Conservation (phyloP, 2,329 filamentous ascomycete species). For the Cordyceps farinosa region DNA sequence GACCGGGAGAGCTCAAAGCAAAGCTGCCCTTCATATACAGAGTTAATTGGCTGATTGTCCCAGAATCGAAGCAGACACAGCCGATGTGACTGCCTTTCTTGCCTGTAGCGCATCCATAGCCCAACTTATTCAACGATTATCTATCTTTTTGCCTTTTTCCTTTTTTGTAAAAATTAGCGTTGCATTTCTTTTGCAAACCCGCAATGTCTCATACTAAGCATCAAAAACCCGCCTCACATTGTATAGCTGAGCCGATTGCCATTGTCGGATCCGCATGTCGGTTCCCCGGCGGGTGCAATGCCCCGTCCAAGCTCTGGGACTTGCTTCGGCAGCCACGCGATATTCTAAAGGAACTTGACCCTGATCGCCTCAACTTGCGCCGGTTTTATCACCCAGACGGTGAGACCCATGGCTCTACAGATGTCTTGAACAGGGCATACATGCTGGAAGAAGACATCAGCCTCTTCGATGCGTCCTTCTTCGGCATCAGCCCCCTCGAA, state of each 20-base stretch:
- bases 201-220: background rate
- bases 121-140: too few species aligned
- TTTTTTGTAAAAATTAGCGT: background rate
- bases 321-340: slow-evolving; percentile 28
- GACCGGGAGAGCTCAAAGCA: too few species aligned
- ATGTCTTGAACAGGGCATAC: slow-evolving; percentile 6
- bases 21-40: too few species aligned
- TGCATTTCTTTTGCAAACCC: background rate
- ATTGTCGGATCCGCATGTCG: slow-evolving; percentile 39
- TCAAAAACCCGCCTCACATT: background rate
- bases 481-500: slow-evolving; percentile 43
- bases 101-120: too few species aligned
- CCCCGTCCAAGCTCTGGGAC: slow-evolving; percentile 36
- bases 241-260: slow-evolving; percentile 35
- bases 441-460: slow-evolving; percentile 1
- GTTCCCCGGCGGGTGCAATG: slow-evolving; percentile 34
- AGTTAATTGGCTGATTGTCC: too few species aligned
- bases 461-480: slow-evolving; percentile 44
- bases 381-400: background rate
- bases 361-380: background rate
- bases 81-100: too few species aligned
- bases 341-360: slow-evolving; percentile 17
- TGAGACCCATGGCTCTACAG: slow-evolving; percentile 21
- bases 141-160: too few species aligned
- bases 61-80: too few species aligned